A percentile compares a stretch with the other conserved stretches of the same genome.
These are phyloP conservation scores for Myxozyma lipomycoides DNA, from an alignment of 805 yeast genomes.

Conservation along the genomic window DNA sequence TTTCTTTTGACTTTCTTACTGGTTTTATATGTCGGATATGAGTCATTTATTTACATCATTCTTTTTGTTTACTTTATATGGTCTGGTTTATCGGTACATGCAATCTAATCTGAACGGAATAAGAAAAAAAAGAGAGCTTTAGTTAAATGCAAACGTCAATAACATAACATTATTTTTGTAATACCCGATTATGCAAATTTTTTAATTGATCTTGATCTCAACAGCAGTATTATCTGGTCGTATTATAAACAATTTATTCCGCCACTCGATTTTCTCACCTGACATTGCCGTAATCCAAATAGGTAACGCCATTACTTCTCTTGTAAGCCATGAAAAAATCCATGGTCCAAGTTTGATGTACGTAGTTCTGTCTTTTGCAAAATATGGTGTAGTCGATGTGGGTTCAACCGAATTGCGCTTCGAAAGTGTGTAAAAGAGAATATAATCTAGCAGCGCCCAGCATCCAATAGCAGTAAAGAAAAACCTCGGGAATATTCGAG, in stretches of 20 bases:
- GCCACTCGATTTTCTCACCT: conserved; percentile 63
- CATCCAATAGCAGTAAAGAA: conserved; percentile 51
- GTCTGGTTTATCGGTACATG: too few species aligned
- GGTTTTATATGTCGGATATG: too few species aligned
- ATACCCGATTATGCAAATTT: too few species aligned
- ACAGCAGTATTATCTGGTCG: conserved; percentile 74
- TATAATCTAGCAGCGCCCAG: conserved; percentile 66
- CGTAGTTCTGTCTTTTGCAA: conserved; percentile 23
- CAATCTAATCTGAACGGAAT: too few species aligned
- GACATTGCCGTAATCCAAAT: conserved; percentile 77
- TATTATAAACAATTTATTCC: conserved; percentile 72
- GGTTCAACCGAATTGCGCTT: conserved; percentile 29
- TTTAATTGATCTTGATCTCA: conserved; percentile 42
- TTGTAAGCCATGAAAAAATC: conserved; percentile 55
- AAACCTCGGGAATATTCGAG: conserved; percentile 36
- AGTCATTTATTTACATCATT: too few species aligned
- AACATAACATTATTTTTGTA: too few species aligned
- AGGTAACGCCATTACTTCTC: conserved; percentile 76
- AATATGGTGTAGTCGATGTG: conserved; percentile 30
- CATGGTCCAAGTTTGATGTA: conserved; percentile 31
- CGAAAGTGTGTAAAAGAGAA: conserved; percentile 50
- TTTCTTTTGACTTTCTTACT: too few species aligned
- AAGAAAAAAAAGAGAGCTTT: too few species aligned
- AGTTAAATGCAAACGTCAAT: too few species aligned
- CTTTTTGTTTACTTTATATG: too few species aligned